These are phyloP conservation scores for Cicer judaicum DNA, from an alignment of 306 rosid species.

Conservation along the genomic window DNA sequence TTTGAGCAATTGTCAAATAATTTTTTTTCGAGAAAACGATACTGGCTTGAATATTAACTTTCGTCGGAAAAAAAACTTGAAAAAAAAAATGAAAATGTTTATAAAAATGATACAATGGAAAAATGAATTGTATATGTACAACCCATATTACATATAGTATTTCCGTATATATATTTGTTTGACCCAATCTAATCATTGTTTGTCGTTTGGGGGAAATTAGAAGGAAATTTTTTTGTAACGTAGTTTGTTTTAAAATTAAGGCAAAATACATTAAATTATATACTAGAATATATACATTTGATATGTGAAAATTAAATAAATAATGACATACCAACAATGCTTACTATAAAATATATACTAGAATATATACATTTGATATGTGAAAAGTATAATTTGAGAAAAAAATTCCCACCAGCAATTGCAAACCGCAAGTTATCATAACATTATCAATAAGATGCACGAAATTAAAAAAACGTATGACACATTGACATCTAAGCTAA, in stretches of 20 bases:
- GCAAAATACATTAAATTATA: background rate
- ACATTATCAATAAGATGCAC: background rate
- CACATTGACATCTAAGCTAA: slow-evolving; percentile 26
- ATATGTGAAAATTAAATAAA: background rate
- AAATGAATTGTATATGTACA: slow-evolving; percentile 14
- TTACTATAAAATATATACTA: background rate
- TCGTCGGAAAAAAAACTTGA: background rate
- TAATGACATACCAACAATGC: background rate
- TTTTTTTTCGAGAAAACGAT: slow-evolving; percentile 28
- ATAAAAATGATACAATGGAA: background rate
- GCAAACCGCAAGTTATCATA: background rate
- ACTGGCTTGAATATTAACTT: background rate
- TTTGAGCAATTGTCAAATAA: background rate
- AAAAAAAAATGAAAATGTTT: background rate
- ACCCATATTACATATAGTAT: slow-evolving; percentile 3
- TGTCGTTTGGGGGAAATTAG: background rate
- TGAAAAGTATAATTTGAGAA: background rate
- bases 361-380: background rate
- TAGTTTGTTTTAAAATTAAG: slow-evolving; percentile 2
- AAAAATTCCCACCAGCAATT: background rate
- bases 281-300: too few species aligned
- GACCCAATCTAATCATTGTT: slow-evolving; percentile 10
- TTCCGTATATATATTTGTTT: background rate
- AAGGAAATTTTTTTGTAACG: background rate
- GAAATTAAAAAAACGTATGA: background rate